These are phyloP conservation scores for Prunus fruticosa DNA, from an alignment of 306 rosid species.

Conservation along the genomic window DNA sequence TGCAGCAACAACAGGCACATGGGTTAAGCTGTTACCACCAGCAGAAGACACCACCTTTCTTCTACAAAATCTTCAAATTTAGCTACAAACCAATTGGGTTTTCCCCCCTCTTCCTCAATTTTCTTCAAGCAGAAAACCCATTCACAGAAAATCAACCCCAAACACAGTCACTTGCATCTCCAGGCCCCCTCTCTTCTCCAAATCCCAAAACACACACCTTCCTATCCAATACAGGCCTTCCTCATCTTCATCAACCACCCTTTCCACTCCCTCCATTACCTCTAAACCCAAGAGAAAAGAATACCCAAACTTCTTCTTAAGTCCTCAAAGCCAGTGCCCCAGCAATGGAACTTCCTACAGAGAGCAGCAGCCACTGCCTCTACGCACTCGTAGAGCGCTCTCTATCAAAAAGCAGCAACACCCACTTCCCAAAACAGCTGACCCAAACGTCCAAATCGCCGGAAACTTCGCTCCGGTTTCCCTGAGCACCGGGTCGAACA, in stretches of 20 bases:
- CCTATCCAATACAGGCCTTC: no score
- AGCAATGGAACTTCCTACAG: constrained; percentile 54
- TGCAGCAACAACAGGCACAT: constrained; percentile 9
- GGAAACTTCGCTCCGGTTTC: constrained; percentile 95
- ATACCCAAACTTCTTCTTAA: background rate
- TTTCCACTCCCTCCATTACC: background rate
- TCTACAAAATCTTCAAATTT: background rate
- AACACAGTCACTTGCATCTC: constrained; percentile 33
- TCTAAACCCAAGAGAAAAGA: background rate
- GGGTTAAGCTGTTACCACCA: background rate
- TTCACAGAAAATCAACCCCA: background rate
- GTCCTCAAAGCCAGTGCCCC: constrained; percentile 6
- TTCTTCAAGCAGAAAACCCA: constrained; percentile 3
- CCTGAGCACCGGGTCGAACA: constrained; percentile 51
- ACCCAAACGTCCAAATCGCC: constrained; percentile 84
- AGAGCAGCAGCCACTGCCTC: constrained; percentile 54
- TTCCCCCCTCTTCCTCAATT: constrained; percentile 4
- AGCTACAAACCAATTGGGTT: background rate
- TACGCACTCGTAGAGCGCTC: constrained; percentile 49
- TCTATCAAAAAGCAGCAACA: constrained; percentile 44
- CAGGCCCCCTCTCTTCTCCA: constrained; percentile 51
- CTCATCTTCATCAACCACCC: background rate
- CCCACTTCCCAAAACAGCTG: constrained; percentile 84
- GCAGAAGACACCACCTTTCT: background rate
- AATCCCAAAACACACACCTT: constrained; percentile 42